Evolutionary conservation across 108 stramenopile genomes (phyloP), one percentile per base, ranked within the genome.

Genomic region (Skeletonema grethae): DNA sequence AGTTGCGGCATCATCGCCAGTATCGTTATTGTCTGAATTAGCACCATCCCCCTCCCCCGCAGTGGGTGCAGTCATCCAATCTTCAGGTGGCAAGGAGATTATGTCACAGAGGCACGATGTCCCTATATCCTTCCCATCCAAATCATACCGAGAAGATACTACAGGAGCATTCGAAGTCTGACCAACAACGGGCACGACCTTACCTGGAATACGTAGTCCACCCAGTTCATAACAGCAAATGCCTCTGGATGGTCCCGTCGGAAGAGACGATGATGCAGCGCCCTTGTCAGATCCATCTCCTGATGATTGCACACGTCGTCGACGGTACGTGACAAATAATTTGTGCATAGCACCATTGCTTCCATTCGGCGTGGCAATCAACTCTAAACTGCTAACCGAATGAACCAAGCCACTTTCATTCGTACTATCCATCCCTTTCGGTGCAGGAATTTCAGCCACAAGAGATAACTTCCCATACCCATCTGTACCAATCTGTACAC

Each of bases 141-240:
- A 79, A 71, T 95, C 94, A 66, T 91, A 87, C 45, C 94, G 79
- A 12, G 94, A 86, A 38, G 76, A 77, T 2, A 77, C 72, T n/a
- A 82, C 72, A 1, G 79, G 79, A n/a, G 72, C 63, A 63, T 74
- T 75, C 59, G 65, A 31, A 7, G 69, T 63, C 38, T 79, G 80
- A 38, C 82, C 82, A 20, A 88, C 72, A 16, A 24, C 30, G n/a
- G 87, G 60, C 3, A 74, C 53, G 15, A 76, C 18, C 8, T 76
- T 53, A 10, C 77, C 62, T 25, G 70, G 77, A 18, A 78, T 67
- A 39, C 85, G 68, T 16, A 90, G 80, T 35, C 87, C 55, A 9
- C 90, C 89, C 61, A 94, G 68, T 29, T 91, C 90, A 66, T 86
- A 94, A 62, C 89, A 91, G 74, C 93, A 88, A 3, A 94, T 76